Conservation (phyloP, 495 filamentous ascomycete genomes). For the Penicillium tannophilum region DNA sequence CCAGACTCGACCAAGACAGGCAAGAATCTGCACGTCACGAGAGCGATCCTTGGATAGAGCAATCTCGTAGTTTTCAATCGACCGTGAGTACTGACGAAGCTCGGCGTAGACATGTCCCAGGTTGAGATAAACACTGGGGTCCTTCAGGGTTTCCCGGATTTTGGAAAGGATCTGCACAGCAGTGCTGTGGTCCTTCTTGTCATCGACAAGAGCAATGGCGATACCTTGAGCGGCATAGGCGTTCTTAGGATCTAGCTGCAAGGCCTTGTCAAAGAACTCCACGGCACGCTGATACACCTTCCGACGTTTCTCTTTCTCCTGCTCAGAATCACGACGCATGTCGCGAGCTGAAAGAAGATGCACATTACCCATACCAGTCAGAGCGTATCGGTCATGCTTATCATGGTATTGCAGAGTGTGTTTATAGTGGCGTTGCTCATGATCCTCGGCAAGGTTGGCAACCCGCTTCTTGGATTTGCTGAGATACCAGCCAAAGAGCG, state of each 20-base stretch:
- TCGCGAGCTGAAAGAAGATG: constrained; percentile 84
- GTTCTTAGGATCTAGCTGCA: constrained; percentile 89
- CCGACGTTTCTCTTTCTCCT: constrained; percentile 85
- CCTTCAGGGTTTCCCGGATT: constrained; percentile 83
- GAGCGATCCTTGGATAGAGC: constrained; percentile 80
- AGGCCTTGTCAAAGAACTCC: constrained; percentile 97
- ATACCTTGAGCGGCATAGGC: constrained; percentile 96
- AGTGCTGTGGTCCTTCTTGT: constrained; percentile 79
- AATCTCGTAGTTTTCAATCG: constrained; percentile 91
- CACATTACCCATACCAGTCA: constrained; percentile 95
- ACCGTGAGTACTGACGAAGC: constrained; percentile 80
- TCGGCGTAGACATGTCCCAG: constrained; percentile 91
- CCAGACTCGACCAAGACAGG: constrained; percentile 95
- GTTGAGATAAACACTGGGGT: constrained; percentile 84
- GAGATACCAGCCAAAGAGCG: constrained; percentile 93
- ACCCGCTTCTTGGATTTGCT: constrained; percentile 78
- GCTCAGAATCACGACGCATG: constrained; percentile 87
- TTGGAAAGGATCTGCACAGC: constrained; percentile 87
- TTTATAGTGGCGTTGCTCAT: constrained; percentile 91
- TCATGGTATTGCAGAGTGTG: constrained; percentile 91
- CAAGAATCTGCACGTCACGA: constrained; percentile 78
- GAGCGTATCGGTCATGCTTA: constrained; percentile 93
- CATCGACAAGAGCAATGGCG: constrained; percentile 89
- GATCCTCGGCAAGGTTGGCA: constrained; percentile 81
- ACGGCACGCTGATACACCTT: constrained; percentile 87